Base-by-base conservation (phyloP, 129 eudicot genomes). In the Arctium lappa region DNA sequence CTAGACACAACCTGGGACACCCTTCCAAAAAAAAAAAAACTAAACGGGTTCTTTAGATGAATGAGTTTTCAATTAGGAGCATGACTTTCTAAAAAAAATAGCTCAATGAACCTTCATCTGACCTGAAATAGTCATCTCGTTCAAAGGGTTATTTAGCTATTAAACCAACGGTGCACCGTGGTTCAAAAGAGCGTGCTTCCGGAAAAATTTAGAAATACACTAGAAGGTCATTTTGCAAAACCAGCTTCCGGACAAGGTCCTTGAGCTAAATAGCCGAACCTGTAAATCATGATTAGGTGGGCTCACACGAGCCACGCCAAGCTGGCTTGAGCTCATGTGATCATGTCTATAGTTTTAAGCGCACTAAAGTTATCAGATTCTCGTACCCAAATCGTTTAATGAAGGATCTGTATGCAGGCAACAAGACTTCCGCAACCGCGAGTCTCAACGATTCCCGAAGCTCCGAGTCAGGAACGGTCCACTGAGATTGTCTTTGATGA, bases 401-500 rank as follows among this genome's bases (percentile, higher is more conserved):
- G 88, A 95, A 95, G 77, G 99, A 95, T 91, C 99, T 82, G 90
- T 95, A 95, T 36, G 99, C 99, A 60, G 99, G 99, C 80, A 95
- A 88, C 85, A 95, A 83, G 73, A 95, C 97, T 86, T 95, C 99
- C 73, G 99, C 99, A 80, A 95, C 97, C 33, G 97, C 97, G 78
- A 95, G 97, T 89, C 92, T 95, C 85, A 95, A 74, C 34, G 99
- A 95, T 78, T 95, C 99, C 40, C 98, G 90, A 70, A 95, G 89
- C 89, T 95, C 99, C 1, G 97, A 90, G 74, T 95, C 99, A 9
- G 99, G 99, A 75, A 93, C 99, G 3, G 99, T 93, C 99, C 99
- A 95, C 84, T 95, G 97, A 81, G 94, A 89, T 88, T 95, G 99
- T 82, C 97, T 89, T 86, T 95, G 99, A 90, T 95, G 99, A 89